Evolutionary conservation across 179 eudicot species (phyloP).

Genomic region (Sideroxylon spinosum): DNA sequence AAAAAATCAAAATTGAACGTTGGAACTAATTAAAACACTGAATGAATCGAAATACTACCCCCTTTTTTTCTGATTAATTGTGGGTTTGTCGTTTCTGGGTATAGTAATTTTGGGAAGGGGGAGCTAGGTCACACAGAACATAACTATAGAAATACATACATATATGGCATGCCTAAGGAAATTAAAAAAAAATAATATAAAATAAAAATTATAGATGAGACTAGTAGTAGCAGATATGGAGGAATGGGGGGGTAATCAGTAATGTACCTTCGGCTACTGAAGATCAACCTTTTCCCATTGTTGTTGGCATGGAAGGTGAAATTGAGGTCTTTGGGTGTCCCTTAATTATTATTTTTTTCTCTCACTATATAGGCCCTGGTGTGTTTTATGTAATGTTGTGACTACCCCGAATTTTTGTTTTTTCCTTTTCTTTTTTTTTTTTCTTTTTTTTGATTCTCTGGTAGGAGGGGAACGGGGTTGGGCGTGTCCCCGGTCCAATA

Average conservation of each 20-base stretch:
- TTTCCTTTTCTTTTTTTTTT: neutral
- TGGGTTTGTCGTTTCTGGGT: slow-evolving; percentile 11
- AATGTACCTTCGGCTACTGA: slow-evolving; percentile 34
- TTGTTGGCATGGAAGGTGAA: slow-evolving; percentile 14
- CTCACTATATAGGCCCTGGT: neutral
- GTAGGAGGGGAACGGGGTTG: slow-evolving; percentile 12
- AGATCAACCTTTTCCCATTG: slow-evolving; percentile 23
- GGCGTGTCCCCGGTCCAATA: slow-evolving; percentile 42
- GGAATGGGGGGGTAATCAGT: slow-evolving; percentile 2
- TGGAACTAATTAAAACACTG: neutral
- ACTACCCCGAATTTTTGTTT: slow-evolving; percentile 18
- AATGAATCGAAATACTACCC: neutral
- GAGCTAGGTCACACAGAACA: slow-evolving; percentile 24
- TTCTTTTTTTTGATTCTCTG: neutral
- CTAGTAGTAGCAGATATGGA: neutral
- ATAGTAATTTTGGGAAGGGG: neutral
- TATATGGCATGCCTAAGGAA: neutral
- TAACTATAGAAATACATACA: slow-evolving; percentile 11
- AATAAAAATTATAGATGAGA: slow-evolving; percentile 13
- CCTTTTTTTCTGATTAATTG: neutral
- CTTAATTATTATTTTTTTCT: neutral
- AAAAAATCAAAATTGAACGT: slow-evolving; percentile 8
- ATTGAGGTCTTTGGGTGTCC: neutral
- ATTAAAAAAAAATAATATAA: too few relatives aligned
- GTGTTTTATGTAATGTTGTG: slow-evolving; percentile 13